Evolutionary conservation across 169 alveolate genomes (phyloP), one percentile per base, ranked within the genome.

Genomic region (Plasmodium malariae): DNA sequence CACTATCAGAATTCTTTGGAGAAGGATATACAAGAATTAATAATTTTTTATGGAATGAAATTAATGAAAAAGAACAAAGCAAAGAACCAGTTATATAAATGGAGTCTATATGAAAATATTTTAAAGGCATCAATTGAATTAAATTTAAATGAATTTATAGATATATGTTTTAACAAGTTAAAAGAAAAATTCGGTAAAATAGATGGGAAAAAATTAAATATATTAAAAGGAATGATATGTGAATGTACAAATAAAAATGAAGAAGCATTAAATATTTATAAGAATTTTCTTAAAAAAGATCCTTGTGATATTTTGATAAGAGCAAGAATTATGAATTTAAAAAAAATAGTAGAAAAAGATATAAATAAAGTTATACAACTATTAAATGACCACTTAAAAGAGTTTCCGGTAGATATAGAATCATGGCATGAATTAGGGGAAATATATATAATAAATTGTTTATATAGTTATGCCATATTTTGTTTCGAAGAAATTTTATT

Each of bases 401-500:
- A 88, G 59, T 88, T 71, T 68, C 91, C 90, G 26, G 71, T 74
- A 28, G 93, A 88, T 59, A 43, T 57, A 54, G 93, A 88, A 74
- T 45, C 91, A 32, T 88, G 93, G 93, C 93, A 88, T 72, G 93
- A 88, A 49, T 45, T 88, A 34, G 93, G 69, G 43, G 91, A 76
- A 74, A 68, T 88, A 28, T 88, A 88, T 65, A 24, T 88, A 43
- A 40, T 37, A 17, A 30, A 45, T 26, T 70, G 92, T 69, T 69
- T 55, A 37, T 87, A 71, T 51, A 76, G 45, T 7, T 73, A 85
- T 65, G 71, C 93, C 34, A 57, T 88, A 45, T 80, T 63, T 30
- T 88, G 93, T 51, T 67, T 74, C 49, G 89, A 88, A 54, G 93
- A 88, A 74, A 67, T 70, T 28, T 55, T 88, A 37, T 55, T 88